Conservation (phyloP, 2,329 filamentous ascomycete species). For the Trichoderma afroharzianum region DNA sequence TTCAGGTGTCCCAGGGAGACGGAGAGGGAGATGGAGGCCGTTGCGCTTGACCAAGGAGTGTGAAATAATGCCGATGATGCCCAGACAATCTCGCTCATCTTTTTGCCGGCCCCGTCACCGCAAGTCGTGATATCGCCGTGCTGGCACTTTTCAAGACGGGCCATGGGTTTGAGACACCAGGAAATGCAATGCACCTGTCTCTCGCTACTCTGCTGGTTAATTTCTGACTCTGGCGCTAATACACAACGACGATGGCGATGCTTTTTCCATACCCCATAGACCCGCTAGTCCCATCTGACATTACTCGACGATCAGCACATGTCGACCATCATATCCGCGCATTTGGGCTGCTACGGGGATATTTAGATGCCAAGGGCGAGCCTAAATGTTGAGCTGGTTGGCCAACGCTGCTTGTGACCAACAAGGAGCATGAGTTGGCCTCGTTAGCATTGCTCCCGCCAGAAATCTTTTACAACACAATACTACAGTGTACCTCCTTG, state of each 20-base stretch:
- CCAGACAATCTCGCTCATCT: background rate
- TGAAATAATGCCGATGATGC: background rate
- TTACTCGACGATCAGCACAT: background rate
- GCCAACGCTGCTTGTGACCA: background rate
- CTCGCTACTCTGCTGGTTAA: constrained; percentile 4
- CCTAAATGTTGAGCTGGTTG: background rate
- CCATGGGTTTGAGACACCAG: background rate
- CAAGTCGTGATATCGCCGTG: background rate
- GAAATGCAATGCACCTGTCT: constrained; percentile 12
- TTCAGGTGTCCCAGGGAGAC: background rate
- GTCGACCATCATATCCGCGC: background rate
- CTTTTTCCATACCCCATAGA: background rate
- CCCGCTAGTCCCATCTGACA: background rate
- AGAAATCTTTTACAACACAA: background rate
- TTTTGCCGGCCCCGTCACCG: background rate
- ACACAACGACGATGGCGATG: background rate
- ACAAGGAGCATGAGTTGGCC: background rate
- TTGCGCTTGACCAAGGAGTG: background rate
- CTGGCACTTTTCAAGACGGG: background rate
- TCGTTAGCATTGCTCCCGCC: background rate
- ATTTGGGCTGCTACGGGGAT: background rate
- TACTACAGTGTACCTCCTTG: background rate
- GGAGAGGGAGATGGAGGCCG: too few species aligned
- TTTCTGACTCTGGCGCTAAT: constrained; percentile 8
- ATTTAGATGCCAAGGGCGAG: background rate